A percentile compares a stretch with the other conserved stretches of the same genome.
Evolutionary conservation across 1,139 yeast species (phyloP).

Genomic region (Geotrichum candidum): DNA sequence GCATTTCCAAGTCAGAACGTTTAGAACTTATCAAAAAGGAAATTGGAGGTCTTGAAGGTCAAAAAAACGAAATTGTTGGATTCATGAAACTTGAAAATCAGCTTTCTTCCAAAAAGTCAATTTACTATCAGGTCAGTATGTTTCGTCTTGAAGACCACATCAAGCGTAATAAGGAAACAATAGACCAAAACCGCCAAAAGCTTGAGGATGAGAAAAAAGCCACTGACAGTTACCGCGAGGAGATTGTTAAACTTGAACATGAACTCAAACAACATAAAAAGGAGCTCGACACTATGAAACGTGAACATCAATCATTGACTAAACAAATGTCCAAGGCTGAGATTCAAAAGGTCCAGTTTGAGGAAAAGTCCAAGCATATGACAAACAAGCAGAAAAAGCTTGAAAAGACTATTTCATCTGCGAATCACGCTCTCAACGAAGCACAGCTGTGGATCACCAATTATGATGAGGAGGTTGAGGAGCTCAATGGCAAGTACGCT

Average conservation of each 20-base stretch:
- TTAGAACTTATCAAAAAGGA: slow-evolving; percentile 77
- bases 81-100: slow-evolving; percentile 63
- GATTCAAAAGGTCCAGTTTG: slow-evolving; percentile 55
- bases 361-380: slow-evolving; percentile 65
- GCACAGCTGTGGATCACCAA: slow-evolving; percentile 46
- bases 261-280: slow-evolving; percentile 39
- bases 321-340: slow-evolving; percentile 31
- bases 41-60: slow-evolving; percentile 59
- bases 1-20: slow-evolving; percentile 75
- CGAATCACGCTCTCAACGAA: slow-evolving; percentile 38
- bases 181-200: slow-evolving; percentile 17
- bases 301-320: slow-evolving; percentile 24
- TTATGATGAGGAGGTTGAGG: slow-evolving; percentile 41
- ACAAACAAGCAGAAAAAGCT: slow-evolving; percentile 56
- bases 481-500: slow-evolving; percentile 36
- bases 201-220: slow-evolving; percentile 46
- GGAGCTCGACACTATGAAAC: slow-evolving; percentile 26
- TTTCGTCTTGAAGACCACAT: slow-evolving; percentile 44
- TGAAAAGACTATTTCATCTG: slow-evolving; percentile 42
- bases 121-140: slow-evolving; percentile 45
- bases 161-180: slow-evolving; percentile 20
- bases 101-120: slow-evolving; percentile 49
- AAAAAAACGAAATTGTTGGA: slow-evolving; percentile 62
- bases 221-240: slow-evolving; percentile 39
- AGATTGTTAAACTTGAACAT: slow-evolving; percentile 35